Evolutionary conservation across 2,329 filamentous ascomycete species (phyloP).

Genomic region (Diaporthe longicolla): DNA sequence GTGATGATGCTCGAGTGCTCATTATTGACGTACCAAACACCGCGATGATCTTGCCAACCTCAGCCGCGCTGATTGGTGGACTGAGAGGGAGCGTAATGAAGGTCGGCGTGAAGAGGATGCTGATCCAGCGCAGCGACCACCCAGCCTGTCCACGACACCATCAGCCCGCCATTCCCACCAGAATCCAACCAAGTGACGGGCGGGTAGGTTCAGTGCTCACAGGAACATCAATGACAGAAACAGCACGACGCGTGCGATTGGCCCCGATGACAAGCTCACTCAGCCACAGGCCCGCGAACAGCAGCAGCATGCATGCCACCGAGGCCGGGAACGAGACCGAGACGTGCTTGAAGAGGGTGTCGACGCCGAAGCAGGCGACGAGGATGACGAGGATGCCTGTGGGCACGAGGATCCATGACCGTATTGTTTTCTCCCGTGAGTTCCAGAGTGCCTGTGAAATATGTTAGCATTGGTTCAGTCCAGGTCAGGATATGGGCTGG

Average conservation of each 20-base stretch:
- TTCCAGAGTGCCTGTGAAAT: constrained; percentile 37
- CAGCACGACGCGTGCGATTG: constrained; percentile 61
- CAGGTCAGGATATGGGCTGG: no score
- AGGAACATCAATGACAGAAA: constrained; percentile 67
- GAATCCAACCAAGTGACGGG: fast-evolving
- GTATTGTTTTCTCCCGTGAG: constrained; percentile 43
- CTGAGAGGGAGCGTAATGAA: constrained; percentile 73
- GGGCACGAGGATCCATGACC: constrained; percentile 67
- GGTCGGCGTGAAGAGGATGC: constrained; percentile 70
- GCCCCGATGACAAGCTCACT: constrained; percentile 63
- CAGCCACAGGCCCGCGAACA: constrained; percentile 65
- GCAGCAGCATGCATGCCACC: constrained; percentile 69
- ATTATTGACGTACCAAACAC: constrained; percentile 65
- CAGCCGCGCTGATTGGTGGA: constrained; percentile 64
- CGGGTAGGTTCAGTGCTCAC: constrained; percentile 52
- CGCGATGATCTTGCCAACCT: constrained; percentile 71
- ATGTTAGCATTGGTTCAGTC: background rate
- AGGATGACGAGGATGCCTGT: constrained; percentile 58
- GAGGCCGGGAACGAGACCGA: constrained; percentile 71
- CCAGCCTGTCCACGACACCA: constrained; percentile 58
- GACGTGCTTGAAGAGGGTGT: constrained; percentile 59
- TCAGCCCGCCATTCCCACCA: background rate
- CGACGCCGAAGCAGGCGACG: constrained; percentile 59
- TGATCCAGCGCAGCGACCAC: constrained; percentile 72
- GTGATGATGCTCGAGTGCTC: background rate